Conservation (phyloP, 139 green algal genomes). For the Dunaliella primolecta region DNA sequence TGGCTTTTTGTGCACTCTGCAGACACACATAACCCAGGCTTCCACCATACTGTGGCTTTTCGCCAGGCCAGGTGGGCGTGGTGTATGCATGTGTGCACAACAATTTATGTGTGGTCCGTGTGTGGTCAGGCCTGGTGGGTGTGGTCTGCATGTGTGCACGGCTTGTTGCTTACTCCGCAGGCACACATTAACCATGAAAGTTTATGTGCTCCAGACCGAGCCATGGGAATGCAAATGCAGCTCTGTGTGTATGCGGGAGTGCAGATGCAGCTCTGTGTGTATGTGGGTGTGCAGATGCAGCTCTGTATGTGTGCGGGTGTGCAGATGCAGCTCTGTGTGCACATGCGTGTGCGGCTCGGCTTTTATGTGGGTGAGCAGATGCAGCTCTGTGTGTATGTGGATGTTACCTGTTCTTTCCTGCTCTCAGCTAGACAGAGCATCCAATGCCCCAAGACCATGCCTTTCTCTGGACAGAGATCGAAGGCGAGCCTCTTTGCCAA, state of each 20-base stretch:
- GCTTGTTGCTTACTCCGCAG: not conserved
- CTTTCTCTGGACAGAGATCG: too few species aligned
- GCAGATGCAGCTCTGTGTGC: not conserved
- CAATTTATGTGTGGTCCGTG: not conserved
- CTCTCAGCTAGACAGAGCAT: too few species aligned
- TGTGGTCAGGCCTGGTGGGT: not conserved
- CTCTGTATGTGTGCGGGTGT: not conserved
- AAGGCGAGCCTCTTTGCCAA: too few species aligned
- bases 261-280: too few species aligned
- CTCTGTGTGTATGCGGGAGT: too few species aligned
- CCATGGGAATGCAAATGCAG: too few species aligned
- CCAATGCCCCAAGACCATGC: too few species aligned
- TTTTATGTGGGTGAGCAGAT: not conserved
- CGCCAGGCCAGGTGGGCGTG: constrained; percentile 24
- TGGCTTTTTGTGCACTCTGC: not conserved
- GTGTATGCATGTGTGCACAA: not conserved
- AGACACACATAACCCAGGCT: constrained; percentile 32
- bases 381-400: too few species aligned
- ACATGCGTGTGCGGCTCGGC: constrained; percentile 33
- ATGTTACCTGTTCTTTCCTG: too few species aligned
- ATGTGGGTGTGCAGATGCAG: too few species aligned
- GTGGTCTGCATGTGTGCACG: not conserved
- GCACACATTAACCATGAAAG: not conserved
- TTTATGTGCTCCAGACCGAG: not conserved
- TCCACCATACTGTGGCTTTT: constrained; percentile 63